A percentile compares a stretch with the other conserved stretches of the same genome.
Conservation (phyloP, 2,329 filamentous ascomycete species). For the Lachnellula suecica region DNA sequence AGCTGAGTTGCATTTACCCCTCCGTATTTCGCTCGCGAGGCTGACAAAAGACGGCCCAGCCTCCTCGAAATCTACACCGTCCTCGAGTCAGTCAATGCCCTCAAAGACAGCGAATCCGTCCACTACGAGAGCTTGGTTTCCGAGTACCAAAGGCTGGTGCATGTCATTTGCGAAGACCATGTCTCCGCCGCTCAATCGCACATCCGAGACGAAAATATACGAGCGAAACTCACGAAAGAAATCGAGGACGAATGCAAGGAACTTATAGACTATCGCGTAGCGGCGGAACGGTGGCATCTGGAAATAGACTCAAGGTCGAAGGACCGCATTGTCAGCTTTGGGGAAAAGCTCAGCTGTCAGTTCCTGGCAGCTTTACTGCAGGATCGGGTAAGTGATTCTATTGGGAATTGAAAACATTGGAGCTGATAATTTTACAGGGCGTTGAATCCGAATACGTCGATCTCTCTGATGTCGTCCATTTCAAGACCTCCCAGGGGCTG, state of each 20-base stretch:
- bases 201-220: constrained; percentile 56
- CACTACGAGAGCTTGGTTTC: constrained; percentile 52
- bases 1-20: constrained; percentile 36
- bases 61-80: constrained; percentile 60
- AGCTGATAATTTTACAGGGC: constrained; percentile 44
- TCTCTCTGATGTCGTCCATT: constrained; percentile 77
- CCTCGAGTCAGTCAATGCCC: constrained; percentile 52
- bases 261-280: constrained; percentile 71
- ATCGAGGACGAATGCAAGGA: constrained; percentile 79
- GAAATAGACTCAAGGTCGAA: constrained; percentile 78
- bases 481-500: constrained; percentile 56
- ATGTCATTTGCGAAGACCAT: constrained; percentile 82
- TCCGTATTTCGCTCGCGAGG: constrained; percentile 4
- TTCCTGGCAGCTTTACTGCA: constrained; percentile 85
- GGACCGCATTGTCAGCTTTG: constrained; percentile 89
- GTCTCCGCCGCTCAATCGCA: constrained; percentile 66
- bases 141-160: constrained; percentile 72
- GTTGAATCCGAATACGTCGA: constrained; percentile 90
- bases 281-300: constrained; percentile 64
- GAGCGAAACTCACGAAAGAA: constrained; percentile 58
- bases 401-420: neutral
- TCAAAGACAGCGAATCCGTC: constrained; percentile 50
- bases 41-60: constrained; percentile 17
- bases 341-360: constrained; percentile 91
- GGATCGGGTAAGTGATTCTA: constrained; percentile 54